Conservation (phyloP, 495 filamentous ascomycete species). For the Pseudoneurospora amorphoporcata region DNA sequence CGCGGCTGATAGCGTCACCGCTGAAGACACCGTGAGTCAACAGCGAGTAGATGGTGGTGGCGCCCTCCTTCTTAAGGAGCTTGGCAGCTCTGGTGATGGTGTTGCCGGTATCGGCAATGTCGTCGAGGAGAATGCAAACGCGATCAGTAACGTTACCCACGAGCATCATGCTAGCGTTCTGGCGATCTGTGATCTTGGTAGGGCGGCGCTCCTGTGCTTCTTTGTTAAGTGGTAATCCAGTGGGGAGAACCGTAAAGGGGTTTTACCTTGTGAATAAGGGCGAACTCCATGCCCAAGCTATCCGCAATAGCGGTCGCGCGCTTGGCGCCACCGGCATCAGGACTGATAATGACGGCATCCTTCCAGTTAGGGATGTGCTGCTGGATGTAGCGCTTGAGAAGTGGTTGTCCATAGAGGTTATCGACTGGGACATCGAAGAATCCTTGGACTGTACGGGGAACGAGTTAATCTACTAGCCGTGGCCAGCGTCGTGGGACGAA, state of each 20-base stretch:
- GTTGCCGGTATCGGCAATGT: constrained; percentile 90
- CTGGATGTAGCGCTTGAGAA: constrained; percentile 85
- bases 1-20: constrained; percentile 88
- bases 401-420: constrained; percentile 82
- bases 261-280: constrained; percentile 92
- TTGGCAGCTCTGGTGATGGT: constrained; percentile 96
- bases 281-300: constrained; percentile 83
- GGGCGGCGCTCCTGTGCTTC: constrained; percentile 76
- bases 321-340: constrained; percentile 98
- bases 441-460: constrained; percentile 46
- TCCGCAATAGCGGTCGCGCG: constrained; percentile 94
- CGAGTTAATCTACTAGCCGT: constrained; percentile 68
- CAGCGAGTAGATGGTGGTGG: constrained; percentile 77
- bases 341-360: constrained; percentile 87
- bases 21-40: constrained; percentile 91
- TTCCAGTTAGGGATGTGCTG: constrained; percentile 76
- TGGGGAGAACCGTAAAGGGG: constrained; percentile 14
- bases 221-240: constrained; percentile 4
- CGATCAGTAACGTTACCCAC: constrained; percentile 80
- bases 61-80: constrained; percentile 87
- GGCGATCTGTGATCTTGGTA: constrained; percentile 84
- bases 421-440: constrained; percentile 98
- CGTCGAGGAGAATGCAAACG: constrained; percentile 85
- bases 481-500: constrained; percentile 17
- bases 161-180: constrained; percentile 98